Evolutionary conservation across 805 yeast genomes (phyloP), one percentile per base, ranked within the genome.

Genomic region (Lipomyces spencermartinsiae): DNA sequence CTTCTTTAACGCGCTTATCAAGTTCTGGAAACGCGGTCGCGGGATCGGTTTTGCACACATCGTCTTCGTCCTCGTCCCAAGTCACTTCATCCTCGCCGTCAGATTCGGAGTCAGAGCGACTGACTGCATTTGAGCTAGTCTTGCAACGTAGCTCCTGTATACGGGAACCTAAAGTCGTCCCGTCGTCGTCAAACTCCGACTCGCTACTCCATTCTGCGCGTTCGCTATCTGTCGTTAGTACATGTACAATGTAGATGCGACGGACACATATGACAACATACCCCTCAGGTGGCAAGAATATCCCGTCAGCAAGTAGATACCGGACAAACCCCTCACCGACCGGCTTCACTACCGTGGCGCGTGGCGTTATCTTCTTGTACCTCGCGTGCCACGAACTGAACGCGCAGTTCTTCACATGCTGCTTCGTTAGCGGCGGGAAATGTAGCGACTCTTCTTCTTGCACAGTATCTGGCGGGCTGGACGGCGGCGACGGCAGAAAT

Each of bases 41-140:
- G 0, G 90, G 89, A 68, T 84, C 84, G 8, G 74, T 62, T 37
- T 58, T 63, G 37, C 37, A 49, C 54, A 74, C 76, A 19, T 70
- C 74, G 2, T 73, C 73, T 2, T 62, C 73, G 5, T 62, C 72
- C 6, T 75, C 81, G 9, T 77, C 79, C 1, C 78, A 81, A 2
- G 80, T 84, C 1, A 82, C 87, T 49, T 88, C 90, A 91, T 94
- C 89, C 71, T 89, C 93, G 70, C 92, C 87, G 43, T 89, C 92
- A 68, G 87, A 14, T 25, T 37, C 59, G 19, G 61, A 25, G 16
- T 37, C 63, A 25, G 56, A 25, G n/a, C 12, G n/a, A 12, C 7
- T 25, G 46, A 12, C 19, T 16, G 16, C 22, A 14, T 8, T 25
- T 2, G 59, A 19, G 22, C 14, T 25, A 7, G 25, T 35, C 12